Percentiles rank a stretch among this genome's conserved stretches.
These are phyloP conservation scores for Prunus mume DNA, from an alignment of 306 rosid species.

Conservation along the genomic window DNA sequence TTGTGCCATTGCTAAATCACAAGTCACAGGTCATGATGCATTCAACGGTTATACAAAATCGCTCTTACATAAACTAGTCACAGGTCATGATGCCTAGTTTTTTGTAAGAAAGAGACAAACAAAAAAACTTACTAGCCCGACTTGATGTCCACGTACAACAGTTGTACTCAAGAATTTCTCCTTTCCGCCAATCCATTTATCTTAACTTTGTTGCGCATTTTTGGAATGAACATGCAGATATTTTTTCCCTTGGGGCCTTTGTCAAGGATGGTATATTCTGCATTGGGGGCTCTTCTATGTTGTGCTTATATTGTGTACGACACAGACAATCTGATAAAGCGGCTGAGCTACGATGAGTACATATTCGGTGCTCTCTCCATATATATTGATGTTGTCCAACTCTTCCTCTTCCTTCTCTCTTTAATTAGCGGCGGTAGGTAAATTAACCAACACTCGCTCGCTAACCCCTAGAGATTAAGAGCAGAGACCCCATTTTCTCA, in stretches of 20 bases:
- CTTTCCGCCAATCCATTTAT: neutral
- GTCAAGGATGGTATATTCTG: slow-evolving; percentile 20
- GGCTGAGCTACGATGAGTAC: slow-evolving; percentile 30
- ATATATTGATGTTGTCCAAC: slow-evolving; percentile 25
- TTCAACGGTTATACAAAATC: neutral
- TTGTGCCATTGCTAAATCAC: neutral
- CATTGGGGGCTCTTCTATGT: slow-evolving; percentile 10
- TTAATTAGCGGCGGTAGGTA: neutral
- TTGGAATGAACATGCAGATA: slow-evolving; percentile 12
- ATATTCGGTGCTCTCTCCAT: slow-evolving; percentile 27
- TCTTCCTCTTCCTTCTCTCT: slow-evolving; percentile 21
- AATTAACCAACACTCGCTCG: neutral
- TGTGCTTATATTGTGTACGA: slow-evolving; percentile 29
- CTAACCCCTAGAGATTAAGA: neutral
- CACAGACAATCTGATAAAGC: slow-evolving; percentile 34
- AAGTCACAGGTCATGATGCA: neutral
- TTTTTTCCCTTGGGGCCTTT: slow-evolving; percentile 25
- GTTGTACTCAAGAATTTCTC: neutral
- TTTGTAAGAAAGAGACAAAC: neutral
- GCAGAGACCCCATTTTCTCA: neutral
- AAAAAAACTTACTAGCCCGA: neutral
- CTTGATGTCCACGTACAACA: neutral
- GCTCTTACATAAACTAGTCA: neutral
- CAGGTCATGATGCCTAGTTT: neutral
- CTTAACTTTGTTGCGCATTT: neutral